phyloP scores from a whole-genome alignment of 2,329 filamentous ascomycete species.

The Pseudogymnoascus destructans region DNA sequence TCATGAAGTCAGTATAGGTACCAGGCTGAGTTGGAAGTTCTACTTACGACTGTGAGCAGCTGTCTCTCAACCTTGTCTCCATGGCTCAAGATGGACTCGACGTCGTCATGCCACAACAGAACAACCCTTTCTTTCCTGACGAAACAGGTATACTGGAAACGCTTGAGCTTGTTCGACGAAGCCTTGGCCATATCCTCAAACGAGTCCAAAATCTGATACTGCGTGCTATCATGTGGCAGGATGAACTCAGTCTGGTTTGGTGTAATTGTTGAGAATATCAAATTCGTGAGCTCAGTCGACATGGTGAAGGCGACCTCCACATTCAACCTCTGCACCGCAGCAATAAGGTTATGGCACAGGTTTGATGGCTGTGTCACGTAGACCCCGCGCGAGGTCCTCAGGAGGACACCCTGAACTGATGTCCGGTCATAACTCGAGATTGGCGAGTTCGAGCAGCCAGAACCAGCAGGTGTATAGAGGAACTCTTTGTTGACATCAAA shows the following conservation, averaged over 20 bases:
- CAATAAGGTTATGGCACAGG: constrained; percentile 29
- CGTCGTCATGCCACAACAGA: constrained; percentile 33
- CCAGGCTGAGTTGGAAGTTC: neutral
- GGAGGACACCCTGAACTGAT: constrained; percentile 26
- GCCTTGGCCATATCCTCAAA: constrained; percentile 29
- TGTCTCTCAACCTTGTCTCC: constrained; percentile 22
- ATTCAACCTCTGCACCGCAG: constrained; percentile 33
- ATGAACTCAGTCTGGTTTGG: constrained; percentile 32
- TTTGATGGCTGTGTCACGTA: constrained; percentile 32
- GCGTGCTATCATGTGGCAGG: constrained; percentile 30
- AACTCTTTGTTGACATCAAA: constrained; percentile 15
- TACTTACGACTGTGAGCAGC: constrained; percentile 13
- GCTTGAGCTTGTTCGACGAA: constrained; percentile 29
- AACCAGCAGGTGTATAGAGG: neutral
- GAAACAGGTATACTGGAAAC: constrained; percentile 33
- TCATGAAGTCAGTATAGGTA: constrained; percentile 15
- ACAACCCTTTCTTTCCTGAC: constrained; percentile 31
- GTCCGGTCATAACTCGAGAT: constrained; percentile 10
- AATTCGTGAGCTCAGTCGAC: constrained; percentile 34
- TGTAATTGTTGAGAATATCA: constrained; percentile 31
- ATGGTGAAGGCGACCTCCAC: constrained; percentile 36
- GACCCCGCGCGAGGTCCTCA: constrained; percentile 29
- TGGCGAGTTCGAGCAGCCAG: constrained; percentile 3
- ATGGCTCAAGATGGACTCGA: constrained; percentile 30
- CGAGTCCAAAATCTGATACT: constrained; percentile 34